A percentile compares a stretch with the other conserved stretches of the same genome.
phyloP scores from a whole-genome alignment of 139 green algal genomes.

The Chlorella sp. region DNA sequence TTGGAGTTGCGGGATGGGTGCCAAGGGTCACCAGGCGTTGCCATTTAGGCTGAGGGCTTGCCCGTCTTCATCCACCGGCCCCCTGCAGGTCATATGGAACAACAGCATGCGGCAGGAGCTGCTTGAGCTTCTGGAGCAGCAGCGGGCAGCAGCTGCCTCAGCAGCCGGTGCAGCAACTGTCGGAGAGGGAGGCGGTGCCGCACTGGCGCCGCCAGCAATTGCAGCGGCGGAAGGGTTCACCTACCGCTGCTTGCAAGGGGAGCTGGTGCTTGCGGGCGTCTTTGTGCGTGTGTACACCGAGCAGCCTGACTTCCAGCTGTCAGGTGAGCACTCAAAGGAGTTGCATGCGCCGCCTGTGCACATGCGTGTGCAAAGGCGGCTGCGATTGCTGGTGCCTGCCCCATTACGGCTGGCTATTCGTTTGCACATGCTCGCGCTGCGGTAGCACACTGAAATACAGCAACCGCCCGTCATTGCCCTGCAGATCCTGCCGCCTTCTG shows the following conservation, averaged over 20 bases:
- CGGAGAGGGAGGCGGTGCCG: neutral
- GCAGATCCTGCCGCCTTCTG: constrained; percentile 77
- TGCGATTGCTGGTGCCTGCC: no score
- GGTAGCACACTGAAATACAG: no score
- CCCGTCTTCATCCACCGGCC: no score
- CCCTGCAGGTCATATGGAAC: constrained; percentile 90
- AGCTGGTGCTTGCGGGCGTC: constrained; percentile 88
- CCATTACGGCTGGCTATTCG: no score
- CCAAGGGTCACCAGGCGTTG: no score
- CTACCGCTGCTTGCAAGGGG: constrained; percentile 56
- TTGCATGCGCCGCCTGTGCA: no score
- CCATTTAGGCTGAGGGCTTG: no score
- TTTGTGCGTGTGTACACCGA: constrained; percentile 91
- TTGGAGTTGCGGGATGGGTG: no score
- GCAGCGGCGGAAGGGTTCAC: neutral
- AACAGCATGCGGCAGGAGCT: constrained; percentile 84
- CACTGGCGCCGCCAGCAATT: neutral
- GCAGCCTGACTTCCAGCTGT: constrained; percentile 63
- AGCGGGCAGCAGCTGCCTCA: constrained; percentile 10
- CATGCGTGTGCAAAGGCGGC: no score
- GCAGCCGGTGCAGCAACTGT: neutral
- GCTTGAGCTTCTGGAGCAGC: constrained; percentile 56
- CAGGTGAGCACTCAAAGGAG: no score
- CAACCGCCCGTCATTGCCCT: no score
- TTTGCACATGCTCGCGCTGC: no score